Evolutionary conservation across 768 basidiomycete genomes (phyloP), one percentile per base, ranked within the genome.

Genomic region (Calocybe cyanea): DNA sequence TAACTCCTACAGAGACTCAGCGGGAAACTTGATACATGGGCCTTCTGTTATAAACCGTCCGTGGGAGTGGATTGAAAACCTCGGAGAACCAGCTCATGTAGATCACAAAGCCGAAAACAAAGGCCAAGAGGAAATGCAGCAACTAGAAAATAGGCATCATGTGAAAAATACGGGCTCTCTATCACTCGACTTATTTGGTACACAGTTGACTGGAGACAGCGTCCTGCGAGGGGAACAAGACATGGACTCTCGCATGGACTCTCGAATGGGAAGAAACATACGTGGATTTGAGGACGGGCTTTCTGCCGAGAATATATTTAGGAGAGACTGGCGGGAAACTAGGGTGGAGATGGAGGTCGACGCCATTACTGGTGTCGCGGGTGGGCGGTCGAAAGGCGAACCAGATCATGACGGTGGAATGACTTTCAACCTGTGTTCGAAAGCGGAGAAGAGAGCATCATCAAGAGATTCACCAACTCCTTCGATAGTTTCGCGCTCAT

Each of bases 51-150:
- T 78, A 46, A 87, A 89, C 62, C 77, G 81, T 24, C 86, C 89
- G 3, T 92, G 88, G 88, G 88, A 92, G 61, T 91, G 88, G 87
- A 78, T 83, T 6, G 88, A 92, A 62, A 79, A 84, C 57, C 57
- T 90, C 2, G 87, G 87, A 7, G 83, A 85, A 41, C 68, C 73
- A 2, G 48, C 70, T 7, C 56, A 66, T 9, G 52, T 68, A 3
- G 75, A 77, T 20, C 59, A 70, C 8, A 74, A 69, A 23, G 74
- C 75, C 8, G 67, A 68, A 24, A 65, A 72, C 19, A 62, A 63
- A 20, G 69, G 70, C 41, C 57, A 55, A 15, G 69, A 72, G 17
- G 71, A 73, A 30, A 67, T 65, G 35, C 69, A 68, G 35, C 63
- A 64, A 7, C 51, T 65, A 9, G 59, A 63, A 38, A 57, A 57